Evolutionary conservation across 2,329 filamentous ascomycete species (phyloP).

Genomic region (Neonectria sp.): DNA sequence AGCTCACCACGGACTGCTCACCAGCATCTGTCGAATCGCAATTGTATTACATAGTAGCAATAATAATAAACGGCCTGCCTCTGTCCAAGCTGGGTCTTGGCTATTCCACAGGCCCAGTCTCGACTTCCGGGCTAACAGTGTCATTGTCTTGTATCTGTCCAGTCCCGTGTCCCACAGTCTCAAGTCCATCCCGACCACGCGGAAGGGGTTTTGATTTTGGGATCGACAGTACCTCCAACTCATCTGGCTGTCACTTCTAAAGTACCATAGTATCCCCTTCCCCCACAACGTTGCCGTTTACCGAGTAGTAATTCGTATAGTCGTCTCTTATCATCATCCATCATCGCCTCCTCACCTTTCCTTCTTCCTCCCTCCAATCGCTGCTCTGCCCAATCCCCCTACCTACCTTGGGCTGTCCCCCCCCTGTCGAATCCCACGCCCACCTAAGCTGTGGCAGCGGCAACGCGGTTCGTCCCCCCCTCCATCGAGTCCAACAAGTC

Average conservation of each 20-base stretch:
- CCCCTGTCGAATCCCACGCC: conserved; percentile 27
- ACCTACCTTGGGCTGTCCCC: neutral
- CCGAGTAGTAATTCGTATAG: neutral
- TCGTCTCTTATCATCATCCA: conserved; percentile 20
- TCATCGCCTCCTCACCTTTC: conserved; percentile 2
- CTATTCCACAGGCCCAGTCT: neutral
- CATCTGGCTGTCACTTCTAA: neutral
- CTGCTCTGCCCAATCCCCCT: conserved; percentile 8
- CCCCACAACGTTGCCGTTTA: neutral
- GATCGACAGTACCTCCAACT: conserved; percentile 1
- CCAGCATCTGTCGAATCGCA: neutral
- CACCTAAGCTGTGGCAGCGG: conserved; percentile 10
- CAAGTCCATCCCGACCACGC: conserved; percentile 7
- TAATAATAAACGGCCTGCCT: neutral
- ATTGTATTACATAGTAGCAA: neutral
- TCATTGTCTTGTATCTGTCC: neutral
- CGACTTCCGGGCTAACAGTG: neutral
- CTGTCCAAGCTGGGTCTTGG: neutral
- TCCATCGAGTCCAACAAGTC: neutral
- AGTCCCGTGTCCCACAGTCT: conserved; percentile 9
- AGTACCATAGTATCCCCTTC: neutral
- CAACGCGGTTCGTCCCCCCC: conserved; percentile 25
- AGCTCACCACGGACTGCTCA: neutral
- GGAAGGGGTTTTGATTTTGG: neutral
- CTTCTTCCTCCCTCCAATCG: conserved; percentile 20